Evolutionary conservation across 2,329 filamentous ascomycete species (phyloP).

Genomic region (Aspergillus udagawae): DNA sequence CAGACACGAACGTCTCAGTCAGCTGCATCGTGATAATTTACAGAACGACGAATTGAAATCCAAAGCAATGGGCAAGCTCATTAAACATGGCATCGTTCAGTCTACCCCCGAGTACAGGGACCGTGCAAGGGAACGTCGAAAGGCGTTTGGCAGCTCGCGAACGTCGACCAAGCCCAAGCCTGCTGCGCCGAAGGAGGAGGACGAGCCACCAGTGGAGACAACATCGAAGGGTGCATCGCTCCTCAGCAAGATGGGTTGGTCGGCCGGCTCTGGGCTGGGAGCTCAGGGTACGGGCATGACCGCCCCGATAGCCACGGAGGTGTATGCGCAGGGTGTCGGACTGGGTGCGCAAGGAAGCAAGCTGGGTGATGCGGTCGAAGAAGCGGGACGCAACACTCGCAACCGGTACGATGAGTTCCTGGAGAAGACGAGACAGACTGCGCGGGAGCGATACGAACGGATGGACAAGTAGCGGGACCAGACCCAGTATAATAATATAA

Average conservation of each 20-base stretch:
- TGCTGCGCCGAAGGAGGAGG: slow-evolving; percentile 27
- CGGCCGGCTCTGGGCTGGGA: slow-evolving; percentile 45
- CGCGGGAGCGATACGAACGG: slow-evolving; percentile 45
- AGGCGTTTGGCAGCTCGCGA: slow-evolving; percentile 39
- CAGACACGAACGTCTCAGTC: slow-evolving; percentile 57
- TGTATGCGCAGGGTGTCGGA: slow-evolving; percentile 49
- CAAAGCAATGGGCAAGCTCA: slow-evolving; percentile 39
- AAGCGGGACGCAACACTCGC: slow-evolving; percentile 47
- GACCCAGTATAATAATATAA: neutral
- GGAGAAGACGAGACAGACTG: slow-evolving; percentile 44
- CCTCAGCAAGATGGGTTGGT: slow-evolving; percentile 51
- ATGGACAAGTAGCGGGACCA: slow-evolving; percentile 24
- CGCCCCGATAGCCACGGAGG: slow-evolving; percentile 44
- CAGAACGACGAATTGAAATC: slow-evolving; percentile 46
- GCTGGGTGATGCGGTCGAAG: slow-evolving; percentile 46
- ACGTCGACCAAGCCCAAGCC: slow-evolving; percentile 17
- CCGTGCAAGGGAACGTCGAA: slow-evolving; percentile 43
- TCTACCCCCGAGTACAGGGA: slow-evolving; percentile 43
- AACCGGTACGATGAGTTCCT: slow-evolving; percentile 47
- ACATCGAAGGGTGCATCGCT: slow-evolving; percentile 49
- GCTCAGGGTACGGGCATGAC: slow-evolving; percentile 47
- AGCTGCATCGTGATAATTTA: slow-evolving; percentile 54
- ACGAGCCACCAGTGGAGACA: slow-evolving; percentile 23
- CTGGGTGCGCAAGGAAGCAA: slow-evolving; percentile 48
- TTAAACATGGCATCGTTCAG: slow-evolving; percentile 39